phyloP scores from a whole-genome alignment of 352 stramenopile species.

The Pythium biforme region DNA sequence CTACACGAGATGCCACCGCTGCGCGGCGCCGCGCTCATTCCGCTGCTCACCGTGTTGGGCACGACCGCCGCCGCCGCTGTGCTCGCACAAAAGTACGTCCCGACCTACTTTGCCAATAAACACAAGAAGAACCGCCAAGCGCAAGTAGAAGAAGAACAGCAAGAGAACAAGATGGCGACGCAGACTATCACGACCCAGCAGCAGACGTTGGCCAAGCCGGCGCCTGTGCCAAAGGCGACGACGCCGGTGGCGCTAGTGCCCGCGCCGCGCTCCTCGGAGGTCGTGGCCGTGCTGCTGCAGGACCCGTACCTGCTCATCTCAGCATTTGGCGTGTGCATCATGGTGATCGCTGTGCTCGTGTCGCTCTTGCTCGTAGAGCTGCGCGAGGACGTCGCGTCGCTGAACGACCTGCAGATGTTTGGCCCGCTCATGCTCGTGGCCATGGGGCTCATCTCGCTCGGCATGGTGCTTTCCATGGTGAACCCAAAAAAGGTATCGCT shows the following conservation, averaged over 20 bases:
- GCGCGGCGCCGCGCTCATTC: conserved; percentile 32
- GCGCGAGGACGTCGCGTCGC: conserved; percentile 42
- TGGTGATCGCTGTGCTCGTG: conserved; percentile 52
- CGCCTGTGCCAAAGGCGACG: not conserved
- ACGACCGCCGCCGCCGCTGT: conserved; percentile 32
- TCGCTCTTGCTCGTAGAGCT: conserved; percentile 48
- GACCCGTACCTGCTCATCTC: conserved; percentile 51
- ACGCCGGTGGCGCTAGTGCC: not conserved
- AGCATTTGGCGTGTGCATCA: conserved; percentile 50
- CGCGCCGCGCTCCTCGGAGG: conserved; percentile 29
- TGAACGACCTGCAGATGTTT: conserved; percentile 66
- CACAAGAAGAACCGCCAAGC: conserved; percentile 15
- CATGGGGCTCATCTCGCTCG: conserved; percentile 53
- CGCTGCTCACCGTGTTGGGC: conserved; percentile 37
- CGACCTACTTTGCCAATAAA: conserved; percentile 27
- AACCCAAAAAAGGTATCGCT: not conserved
- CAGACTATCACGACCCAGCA: not conserved
- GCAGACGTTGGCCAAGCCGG: not conserved
- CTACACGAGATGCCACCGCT: conserved; percentile 27
- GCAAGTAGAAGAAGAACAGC: not conserved
- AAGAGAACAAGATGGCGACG: conserved; percentile 4
- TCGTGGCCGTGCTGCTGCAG: conserved; percentile 44
- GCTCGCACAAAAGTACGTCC: conserved; percentile 27
- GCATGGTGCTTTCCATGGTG: conserved; percentile 26
- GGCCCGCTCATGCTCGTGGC: conserved; percentile 60